phyloP scores from a whole-genome alignment of 441 rosid genomes.

The Erodium texanum region DNA sequence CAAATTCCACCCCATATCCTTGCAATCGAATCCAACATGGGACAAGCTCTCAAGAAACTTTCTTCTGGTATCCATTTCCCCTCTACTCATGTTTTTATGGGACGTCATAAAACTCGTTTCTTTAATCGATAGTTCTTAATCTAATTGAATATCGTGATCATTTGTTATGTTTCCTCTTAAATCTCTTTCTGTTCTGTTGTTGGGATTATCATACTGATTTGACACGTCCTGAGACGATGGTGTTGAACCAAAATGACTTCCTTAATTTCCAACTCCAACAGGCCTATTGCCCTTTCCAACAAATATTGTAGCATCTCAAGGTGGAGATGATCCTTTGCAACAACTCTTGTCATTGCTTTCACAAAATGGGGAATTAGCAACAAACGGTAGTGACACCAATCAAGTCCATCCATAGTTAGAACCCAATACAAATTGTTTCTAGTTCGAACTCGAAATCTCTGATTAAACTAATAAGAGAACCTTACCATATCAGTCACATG shows the following conservation, averaged over 20 bases:
- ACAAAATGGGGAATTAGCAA: not conserved
- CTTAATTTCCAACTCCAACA: not conserved
- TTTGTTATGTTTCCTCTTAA: not conserved
- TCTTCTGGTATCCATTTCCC: not conserved
- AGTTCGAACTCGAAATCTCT: too few species aligned
- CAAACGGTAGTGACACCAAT: not conserved
- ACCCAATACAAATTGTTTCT: too few species aligned
- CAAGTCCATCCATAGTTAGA: not conserved
- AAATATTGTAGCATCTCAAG: not conserved
- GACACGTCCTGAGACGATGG: too few species aligned
- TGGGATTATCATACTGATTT: not conserved
- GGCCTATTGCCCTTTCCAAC: not conserved
- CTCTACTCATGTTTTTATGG: not conserved
- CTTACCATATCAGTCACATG: too few species aligned
- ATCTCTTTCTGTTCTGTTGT: not conserved
- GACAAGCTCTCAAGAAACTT: not conserved
- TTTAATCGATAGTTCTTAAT: too few species aligned
- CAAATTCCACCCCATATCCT: not conserved
- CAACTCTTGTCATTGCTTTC: not conserved
- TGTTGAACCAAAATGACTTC: not conserved
- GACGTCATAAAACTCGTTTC: not conserved
- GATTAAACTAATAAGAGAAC: too few species aligned
- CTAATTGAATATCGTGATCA: too few species aligned
- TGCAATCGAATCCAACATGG: not conserved
- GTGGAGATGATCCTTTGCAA: not conserved